Evolutionary conservation across 164 flowering plant species (phyloP).

Genomic region (Cinnamomum micranthum): DNA sequence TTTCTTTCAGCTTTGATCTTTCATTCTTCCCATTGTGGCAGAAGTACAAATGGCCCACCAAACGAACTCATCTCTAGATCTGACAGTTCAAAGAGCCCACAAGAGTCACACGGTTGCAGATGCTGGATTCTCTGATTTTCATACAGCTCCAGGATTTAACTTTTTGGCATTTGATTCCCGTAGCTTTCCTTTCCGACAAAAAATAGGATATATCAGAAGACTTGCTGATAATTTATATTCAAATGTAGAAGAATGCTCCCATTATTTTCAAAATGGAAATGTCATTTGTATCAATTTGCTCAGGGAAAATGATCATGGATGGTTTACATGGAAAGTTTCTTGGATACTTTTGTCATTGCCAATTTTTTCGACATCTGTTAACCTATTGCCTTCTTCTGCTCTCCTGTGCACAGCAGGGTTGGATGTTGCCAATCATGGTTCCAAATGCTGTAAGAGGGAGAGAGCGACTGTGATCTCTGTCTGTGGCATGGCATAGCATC

Average conservation of each 20-base stretch:
- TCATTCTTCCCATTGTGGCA: slow-evolving; percentile 20
- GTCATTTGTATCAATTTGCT: slow-evolving; percentile 2
- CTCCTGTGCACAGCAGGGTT: slow-evolving; percentile 82
- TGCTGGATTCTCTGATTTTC: slow-evolving; percentile 56
- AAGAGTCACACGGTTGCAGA: slow-evolving; percentile 57
- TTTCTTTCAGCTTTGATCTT: background rate
- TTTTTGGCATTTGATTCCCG: background rate
- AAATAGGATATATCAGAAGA: no score
- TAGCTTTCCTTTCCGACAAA: background rate
- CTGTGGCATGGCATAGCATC: slow-evolving; percentile 93
- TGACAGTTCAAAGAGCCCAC: slow-evolving; percentile 71
- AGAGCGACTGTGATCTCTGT: slow-evolving; percentile 89
- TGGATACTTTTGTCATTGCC: no score
- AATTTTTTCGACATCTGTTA: no score
- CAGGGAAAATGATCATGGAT: background rate
- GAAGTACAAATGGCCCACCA: slow-evolving; percentile 49
- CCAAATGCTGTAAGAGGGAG: slow-evolving; percentile 93
- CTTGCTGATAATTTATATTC: background rate
- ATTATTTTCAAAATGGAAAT: slow-evolving; percentile 13
- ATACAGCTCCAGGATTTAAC: background rate
- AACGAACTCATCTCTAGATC: slow-evolving; percentile 59
- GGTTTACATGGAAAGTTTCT: no score
- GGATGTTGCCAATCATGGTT: slow-evolving; percentile 45
- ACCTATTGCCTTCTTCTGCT: slow-evolving; percentile 54
- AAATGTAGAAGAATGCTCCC: slow-evolving; percentile 1